These are phyloP conservation scores for Stagonosporopsis rhizophila DNA, from an alignment of 2,329 filamentous ascomycete species.

Conservation along the genomic window DNA sequence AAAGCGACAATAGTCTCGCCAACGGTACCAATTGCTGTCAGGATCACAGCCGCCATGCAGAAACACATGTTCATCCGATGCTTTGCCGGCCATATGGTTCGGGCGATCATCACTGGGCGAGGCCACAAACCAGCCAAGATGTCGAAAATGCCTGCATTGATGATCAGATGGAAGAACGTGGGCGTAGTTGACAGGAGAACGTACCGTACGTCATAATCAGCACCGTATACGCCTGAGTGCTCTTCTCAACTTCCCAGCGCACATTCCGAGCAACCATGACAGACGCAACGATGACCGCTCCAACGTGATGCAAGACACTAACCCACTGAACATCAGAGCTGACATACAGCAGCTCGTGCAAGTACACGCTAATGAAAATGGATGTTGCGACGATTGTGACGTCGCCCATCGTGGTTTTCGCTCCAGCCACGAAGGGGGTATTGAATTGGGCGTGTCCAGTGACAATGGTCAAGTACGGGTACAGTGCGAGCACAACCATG, in stretches of 20 bases:
- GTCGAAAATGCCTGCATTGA: not conserved
- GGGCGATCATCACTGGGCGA: not conserved
- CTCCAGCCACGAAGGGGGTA: not conserved
- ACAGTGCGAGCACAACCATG: not conserved
- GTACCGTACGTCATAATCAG: constrained; percentile 7
- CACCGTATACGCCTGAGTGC: constrained; percentile 2
- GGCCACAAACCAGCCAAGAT: constrained; percentile 3
- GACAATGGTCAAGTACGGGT: not conserved
- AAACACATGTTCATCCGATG: constrained; percentile 6
- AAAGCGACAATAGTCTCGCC: constrained; percentile 3
- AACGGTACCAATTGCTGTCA: not conserved
- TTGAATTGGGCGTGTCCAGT: not conserved
- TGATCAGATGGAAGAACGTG: not conserved
- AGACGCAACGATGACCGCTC: not conserved
- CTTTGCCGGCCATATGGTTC: not conserved
- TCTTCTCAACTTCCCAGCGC: not conserved
- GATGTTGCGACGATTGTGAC: not conserved
- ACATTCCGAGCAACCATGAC: constrained; percentile 8
- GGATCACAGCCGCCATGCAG: not conserved
- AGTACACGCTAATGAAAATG: not conserved
- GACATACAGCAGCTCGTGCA: not conserved
- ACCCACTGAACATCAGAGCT: not conserved
- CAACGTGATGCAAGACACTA: not conserved
- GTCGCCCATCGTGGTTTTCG: not conserved
- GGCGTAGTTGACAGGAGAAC: no score